Conservation (phyloP, 768 basidiomycete species). For the Tricholoma bakamatsutake region DNA sequence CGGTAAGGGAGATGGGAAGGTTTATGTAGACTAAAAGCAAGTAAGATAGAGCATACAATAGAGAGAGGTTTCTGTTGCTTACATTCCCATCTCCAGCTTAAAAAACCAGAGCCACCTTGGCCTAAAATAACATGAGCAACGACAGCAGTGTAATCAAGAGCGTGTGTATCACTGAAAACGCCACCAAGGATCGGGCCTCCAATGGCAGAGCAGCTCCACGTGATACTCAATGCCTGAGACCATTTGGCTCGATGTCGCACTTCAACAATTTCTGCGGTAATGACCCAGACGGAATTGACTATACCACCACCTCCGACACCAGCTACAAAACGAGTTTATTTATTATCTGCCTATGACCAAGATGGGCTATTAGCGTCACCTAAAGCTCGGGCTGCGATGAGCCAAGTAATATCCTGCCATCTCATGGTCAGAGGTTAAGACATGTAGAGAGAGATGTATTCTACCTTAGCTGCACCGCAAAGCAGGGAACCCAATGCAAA, state of each 20-base stretch:
- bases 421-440: slow-evolving; percentile 9
- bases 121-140: slow-evolving; percentile 21
- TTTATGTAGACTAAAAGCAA: slow-evolving; percentile 67
- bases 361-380: slow-evolving; percentile 20
- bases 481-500: slow-evolving; percentile 77
- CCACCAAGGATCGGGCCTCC: slow-evolving; percentile 84
- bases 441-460: slow-evolving; percentile 12
- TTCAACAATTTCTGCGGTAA: slow-evolving; percentile 80
- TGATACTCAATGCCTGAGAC: slow-evolving; percentile 80
- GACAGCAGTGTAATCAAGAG: not conserved
- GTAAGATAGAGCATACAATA: slow-evolving; percentile 12
- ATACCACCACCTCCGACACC: slow-evolving; percentile 88
- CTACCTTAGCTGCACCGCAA: slow-evolving; percentile 70
- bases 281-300: slow-evolving; percentile 80
- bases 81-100: slow-evolving; percentile 88
- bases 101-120: slow-evolving; percentile 21
- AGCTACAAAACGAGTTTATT: slow-evolving; percentile 28
- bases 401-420: slow-evolving; percentile 48
- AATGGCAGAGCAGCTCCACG: slow-evolving; percentile 82
- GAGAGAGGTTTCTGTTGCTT: slow-evolving; percentile 28
- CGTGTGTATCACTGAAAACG: slow-evolving; percentile 62
- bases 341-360: not conserved
- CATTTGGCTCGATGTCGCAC: slow-evolving; percentile 66
- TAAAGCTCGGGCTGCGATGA: slow-evolving; percentile 58
- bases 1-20: slow-evolving; percentile 64